Evolutionary conservation across 352 stramenopile genomes (phyloP), one percentile per base, ranked within the genome.

Genomic region (Globisporangium takayamanum): DNA sequence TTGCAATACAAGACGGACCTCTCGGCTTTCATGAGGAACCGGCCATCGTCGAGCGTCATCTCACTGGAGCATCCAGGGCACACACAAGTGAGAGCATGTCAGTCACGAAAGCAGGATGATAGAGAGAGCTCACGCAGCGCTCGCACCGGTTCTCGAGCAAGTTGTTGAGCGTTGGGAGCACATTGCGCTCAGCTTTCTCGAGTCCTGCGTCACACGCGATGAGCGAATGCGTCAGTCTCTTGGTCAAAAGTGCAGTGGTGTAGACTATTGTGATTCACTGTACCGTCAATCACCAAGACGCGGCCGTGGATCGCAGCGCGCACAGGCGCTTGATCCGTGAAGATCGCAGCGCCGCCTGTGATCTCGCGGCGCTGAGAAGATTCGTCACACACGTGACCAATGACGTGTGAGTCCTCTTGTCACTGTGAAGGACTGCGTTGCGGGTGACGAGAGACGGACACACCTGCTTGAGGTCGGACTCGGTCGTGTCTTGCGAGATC

Each of bases 151-250:
- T 98, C 68, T 99, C 96, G 8, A 98, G 74, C 36, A 99, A 63
- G 67, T 99, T 99, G 68, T 98, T 99, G 14, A 99, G 67, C n/a
- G 95, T 98, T 0, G 96, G 96, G 33, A 99, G 72, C 1, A 99
- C 95, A 63, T 99, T 99, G 20, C 96, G 72, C 66, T 98, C 93
- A 11, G 95, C 95, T 49, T 97, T 97, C 69, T 99, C 94, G 15
- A 99, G 55, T 3, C 82, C 84, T 93, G 28, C 5, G 37, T 1
- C 2, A 14, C 2, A 14, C 62, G 14, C 14, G 55, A 44, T 8
- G 20, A 25, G 25, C 26, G 15, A 42, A 6, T 33, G n/a, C 8
- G 15, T 15, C 49, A 33, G 28, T 33, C 28, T 3, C 2, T 39
- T 7, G 33, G 33, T 39, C 33, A 39, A 10, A 39, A 39, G 33